Base-by-base conservation (phyloP, 257 asterid genomes). In the Solanum megistacrolobum region DNA sequence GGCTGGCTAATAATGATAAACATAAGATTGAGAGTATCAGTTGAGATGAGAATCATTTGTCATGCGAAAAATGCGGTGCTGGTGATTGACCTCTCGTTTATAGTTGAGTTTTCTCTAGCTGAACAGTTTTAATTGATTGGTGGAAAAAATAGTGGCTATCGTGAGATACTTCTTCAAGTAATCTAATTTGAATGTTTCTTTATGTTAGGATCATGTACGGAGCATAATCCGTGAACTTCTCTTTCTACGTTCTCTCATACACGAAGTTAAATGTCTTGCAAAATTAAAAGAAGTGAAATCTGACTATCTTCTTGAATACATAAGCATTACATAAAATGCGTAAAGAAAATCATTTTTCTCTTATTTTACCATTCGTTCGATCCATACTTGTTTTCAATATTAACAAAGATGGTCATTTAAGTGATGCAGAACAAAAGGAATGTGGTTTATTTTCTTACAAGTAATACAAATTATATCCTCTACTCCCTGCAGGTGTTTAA, bases 401-500 rank as follows among this genome's bases (percentile, higher is more conserved):
- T 41, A 29, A 82, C 9, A 29, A 46, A 46, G 11, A 29, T n/a
- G n/a, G n/a, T n/a, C n/a, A n/a, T n/a, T n/a, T n/a, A n/a, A n/a
- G n/a, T n/a, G n/a, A n/a, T 18, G 69, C 31, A 48, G 43, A 81
- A 29, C 29, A 9, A 18, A 46, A 48, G 43, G 20, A 48, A 82
- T 29, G 27, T 43, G 85, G 10, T 79, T 13, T 16, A 0, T 79
- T 27, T 79, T 43, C 66, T 18, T 82, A 29, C 20, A 20, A 81
- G 20, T 81, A 46, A 81, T 5, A 43, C 16, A 43, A 43, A 29
- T 2, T 18, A 20, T 46, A 29, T 48, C 29, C 2, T 81, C 35
- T 48, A 82, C 6, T 52, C 76, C 21, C 86, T 88, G 88, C 34
- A 76, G 88, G 86, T 69, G n/a, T 60, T 86, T 78, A n/a, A 60